These are phyloP conservation scores for Flaveria floridana DNA, from an alignment of 140 eudicot species.

Conservation along the genomic window DNA sequence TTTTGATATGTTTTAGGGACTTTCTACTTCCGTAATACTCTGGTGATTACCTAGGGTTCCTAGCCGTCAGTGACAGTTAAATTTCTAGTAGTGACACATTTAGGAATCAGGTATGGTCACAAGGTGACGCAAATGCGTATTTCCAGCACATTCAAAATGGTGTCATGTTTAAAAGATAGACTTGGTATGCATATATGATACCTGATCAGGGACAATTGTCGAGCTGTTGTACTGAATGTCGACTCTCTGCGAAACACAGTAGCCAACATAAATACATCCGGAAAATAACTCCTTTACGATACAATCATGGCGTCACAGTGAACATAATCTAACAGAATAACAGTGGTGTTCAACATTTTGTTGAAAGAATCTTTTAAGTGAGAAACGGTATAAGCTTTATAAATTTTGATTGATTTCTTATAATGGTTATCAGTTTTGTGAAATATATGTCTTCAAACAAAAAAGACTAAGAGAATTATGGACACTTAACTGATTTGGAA, in stretches of 20 bases:
- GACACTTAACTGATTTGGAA: constrained; percentile 66
- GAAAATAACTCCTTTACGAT: neutral
- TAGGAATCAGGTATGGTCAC: neutral
- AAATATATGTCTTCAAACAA: neutral
- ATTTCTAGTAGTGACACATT: neutral
- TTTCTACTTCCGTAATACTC: too few relatives aligned
- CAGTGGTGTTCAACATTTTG: neutral
- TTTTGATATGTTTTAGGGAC: too few relatives aligned
- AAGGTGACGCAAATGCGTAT: neutral
- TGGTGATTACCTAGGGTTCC: too few relatives aligned
- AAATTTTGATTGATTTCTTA: neutral
- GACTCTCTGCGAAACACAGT: constrained; percentile 59
- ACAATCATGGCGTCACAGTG: neutral
- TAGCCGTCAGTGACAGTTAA: too few relatives aligned
- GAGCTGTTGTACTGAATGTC: constrained; percentile 63
- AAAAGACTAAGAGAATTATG: neutral
- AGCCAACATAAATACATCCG: neutral
- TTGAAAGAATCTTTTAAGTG: too few relatives aligned
- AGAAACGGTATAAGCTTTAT: neutral
- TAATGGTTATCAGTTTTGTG: too few relatives aligned
- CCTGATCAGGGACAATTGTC: constrained; percentile 78
- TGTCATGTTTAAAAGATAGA: neutral
- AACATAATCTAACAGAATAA: neutral
- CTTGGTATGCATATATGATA: neutral
- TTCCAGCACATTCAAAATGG: neutral